Evolutionary conservation across 2,329 filamentous ascomycete genomes (phyloP).

Genomic region (Parafenestella ontariensis): DNA sequence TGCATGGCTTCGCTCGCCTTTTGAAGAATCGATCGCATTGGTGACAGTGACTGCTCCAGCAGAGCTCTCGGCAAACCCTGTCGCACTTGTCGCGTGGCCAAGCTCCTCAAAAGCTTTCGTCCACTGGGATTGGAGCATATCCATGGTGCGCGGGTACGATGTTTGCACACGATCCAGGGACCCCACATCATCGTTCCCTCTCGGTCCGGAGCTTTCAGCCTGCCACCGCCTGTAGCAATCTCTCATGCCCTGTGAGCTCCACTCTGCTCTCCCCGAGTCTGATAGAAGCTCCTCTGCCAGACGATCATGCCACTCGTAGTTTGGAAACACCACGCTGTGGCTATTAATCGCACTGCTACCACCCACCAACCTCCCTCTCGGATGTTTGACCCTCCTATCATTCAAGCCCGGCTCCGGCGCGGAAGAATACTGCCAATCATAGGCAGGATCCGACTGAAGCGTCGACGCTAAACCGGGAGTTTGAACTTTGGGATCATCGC

Average conservation of each 20-base stretch:
- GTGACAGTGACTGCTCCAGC: too few relatives aligned
- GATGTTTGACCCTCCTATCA: constrained; percentile 20
- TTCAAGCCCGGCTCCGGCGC: constrained; percentile 20
- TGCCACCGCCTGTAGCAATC: constrained; percentile 24
- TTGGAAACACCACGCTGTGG: constrained; percentile 27
- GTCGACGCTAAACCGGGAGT: constrained; percentile 13
- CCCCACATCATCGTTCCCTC: background rate
- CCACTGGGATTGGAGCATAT: constrained; percentile 22
- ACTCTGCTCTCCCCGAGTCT: constrained; percentile 11
- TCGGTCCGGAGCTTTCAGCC: constrained; percentile 3
- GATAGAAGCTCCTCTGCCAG: constrained; percentile 17
- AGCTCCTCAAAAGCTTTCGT: constrained; percentile 23
- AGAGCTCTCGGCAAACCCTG: constrained; percentile 9
- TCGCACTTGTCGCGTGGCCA: constrained; percentile 11
- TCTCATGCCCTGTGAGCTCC: constrained; percentile 17
- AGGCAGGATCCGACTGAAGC: constrained; percentile 15
- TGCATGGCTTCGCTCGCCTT: constrained; percentile 28
- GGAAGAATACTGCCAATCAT: constrained; percentile 19
- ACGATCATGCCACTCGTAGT: constrained; percentile 26
- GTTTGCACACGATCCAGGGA: constrained; percentile 16
- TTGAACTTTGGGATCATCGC: constrained; percentile 21
- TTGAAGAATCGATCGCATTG: constrained; percentile 1
- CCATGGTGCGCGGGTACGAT: constrained; percentile 18
- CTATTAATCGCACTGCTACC: constrained; percentile 30
- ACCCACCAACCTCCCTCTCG: constrained; percentile 25